Evolutionary conservation across 2,329 filamentous ascomycete genomes (phyloP).

Genomic region (Pseudogymnoascus destructans): DNA sequence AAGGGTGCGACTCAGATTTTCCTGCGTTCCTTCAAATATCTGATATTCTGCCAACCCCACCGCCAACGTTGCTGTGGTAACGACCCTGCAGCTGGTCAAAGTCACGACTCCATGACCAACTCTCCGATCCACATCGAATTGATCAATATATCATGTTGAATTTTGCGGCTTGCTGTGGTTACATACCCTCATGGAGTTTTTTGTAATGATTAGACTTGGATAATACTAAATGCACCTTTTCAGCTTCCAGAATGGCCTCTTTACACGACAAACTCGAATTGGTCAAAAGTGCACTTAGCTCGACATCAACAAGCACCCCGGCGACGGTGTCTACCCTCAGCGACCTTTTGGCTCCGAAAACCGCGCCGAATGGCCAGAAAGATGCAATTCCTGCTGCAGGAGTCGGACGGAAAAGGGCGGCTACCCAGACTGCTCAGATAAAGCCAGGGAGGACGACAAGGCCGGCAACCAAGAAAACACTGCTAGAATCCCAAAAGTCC

Average conservation of each 20-base stretch:
- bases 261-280: constrained; percentile 31
- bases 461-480: constrained; percentile 24
- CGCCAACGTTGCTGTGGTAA: constrained; percentile 7
- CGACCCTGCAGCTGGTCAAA: constrained; percentile 5
- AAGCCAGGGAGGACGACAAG: constrained; percentile 18
- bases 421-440: constrained; percentile 10
- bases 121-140: not conserved
- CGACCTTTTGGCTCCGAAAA: constrained; percentile 32
- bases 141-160: constrained; percentile 5
- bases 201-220: constrained; percentile 25
- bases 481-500: constrained; percentile 14
- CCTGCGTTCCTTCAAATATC: not conserved
- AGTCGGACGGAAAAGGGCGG: not conserved
- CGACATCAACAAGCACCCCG: constrained; percentile 35
- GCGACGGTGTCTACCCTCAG: constrained; percentile 34
- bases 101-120: constrained; percentile 3
- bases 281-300: constrained; percentile 34
- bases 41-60: not conserved
- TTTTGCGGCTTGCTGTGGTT: constrained; percentile 4
- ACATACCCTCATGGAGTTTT: constrained; percentile 14
- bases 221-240: constrained; percentile 17
- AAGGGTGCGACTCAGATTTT: not conserved
- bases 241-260: constrained; percentile 29
- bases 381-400: not conserved
- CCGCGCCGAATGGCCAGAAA: constrained; percentile 11